These are phyloP conservation scores for Bassia scoparia DNA, from an alignment of 148 eudicot species.

Conservation along the genomic window DNA sequence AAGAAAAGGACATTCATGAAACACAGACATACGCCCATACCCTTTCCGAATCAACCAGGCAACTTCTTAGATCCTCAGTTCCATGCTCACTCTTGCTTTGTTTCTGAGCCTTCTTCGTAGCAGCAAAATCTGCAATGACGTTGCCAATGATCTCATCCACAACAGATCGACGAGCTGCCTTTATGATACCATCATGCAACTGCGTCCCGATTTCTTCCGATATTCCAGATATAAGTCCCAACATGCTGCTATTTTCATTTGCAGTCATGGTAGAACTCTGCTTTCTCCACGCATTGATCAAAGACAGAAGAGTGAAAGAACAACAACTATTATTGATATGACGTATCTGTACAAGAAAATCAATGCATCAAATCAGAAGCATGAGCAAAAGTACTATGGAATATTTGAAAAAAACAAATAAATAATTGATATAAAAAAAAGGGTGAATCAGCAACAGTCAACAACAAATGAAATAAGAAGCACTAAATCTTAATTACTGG, in stretches of 20 bases:
- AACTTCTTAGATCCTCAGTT: conserved; percentile 32
- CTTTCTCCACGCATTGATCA: conserved; percentile 51
- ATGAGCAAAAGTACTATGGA: neutral
- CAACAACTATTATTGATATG: conserved; percentile 46
- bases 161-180: conserved; percentile 64
- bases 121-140: conserved; percentile 50
- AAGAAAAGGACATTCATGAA: neutral
- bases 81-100: conserved; percentile 35
- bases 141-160: conserved; percentile 78
- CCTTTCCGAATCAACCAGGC: conserved; percentile 34
- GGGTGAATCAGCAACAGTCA: neutral
- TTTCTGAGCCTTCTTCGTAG: conserved; percentile 55
- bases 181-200: conserved; percentile 76
- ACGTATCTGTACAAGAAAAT: conserved; percentile 50
- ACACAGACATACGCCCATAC: conserved; percentile 43
- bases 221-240: conserved; percentile 40
- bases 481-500: neutral
- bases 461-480: neutral
- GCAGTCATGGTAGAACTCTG: conserved; percentile 25
- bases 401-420: neutral
- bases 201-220: conserved; percentile 71
- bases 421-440: neutral
- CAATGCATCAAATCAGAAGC: neutral
- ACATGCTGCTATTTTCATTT: conserved; percentile 22
- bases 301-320: conserved; percentile 46